Evolutionary conservation across 2,329 filamentous ascomycete genomes (phyloP), one percentile per base, ranked within the genome.

Genomic region (Claviceps capensis): DNA sequence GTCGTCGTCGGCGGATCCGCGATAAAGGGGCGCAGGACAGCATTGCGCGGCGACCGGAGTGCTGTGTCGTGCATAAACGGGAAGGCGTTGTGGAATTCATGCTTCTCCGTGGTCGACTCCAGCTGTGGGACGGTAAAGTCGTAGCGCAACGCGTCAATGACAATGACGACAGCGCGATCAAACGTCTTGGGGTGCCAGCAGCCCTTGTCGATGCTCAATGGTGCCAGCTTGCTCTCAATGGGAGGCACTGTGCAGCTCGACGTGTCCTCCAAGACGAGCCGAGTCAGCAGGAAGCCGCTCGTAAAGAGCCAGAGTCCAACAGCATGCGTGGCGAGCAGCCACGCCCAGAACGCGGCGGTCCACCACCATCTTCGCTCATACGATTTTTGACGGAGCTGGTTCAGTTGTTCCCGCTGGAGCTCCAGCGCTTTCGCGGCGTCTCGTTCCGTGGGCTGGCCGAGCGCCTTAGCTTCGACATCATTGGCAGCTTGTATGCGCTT

Each of bases 171-270:
- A 11, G 91, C 90, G 65, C 90, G 93, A 56, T 95, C 81, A 64
- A 97, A 98, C 2, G 82, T 87, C 71, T 88, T 95, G 37, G 89
- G 88, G 65, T 97, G 89, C 93, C 93, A 98, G 75, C 93, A 98
- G 57, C 93, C 93, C 53, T 76, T 73, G 22, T 79, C 70, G 2
- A 72, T 66, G 16, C 70, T 75, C 43, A 69, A 59, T 14, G 67
- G 61, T 51, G 74, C 65, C 50, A 60, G 57, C 8, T 56, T 59
- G 52, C 64, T 69, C 37, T 78, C 74, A 53, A 86, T 78, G 4
- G 93, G 91, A 48, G 86, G 81, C 43, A 73, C 67, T 11, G 73
- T 70, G 66, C 87, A 93, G 53, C 74, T 74, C 13, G 87, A 89
- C 64, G 83, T 85, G 61, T 88, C 79, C 56, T 88, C 83, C 53